A percentile compares a stretch with the other conserved stretches of the same genome.
phyloP scores from a whole-genome alignment of 2,329 filamentous ascomycete species.

The Fulvia fulva region DNA sequence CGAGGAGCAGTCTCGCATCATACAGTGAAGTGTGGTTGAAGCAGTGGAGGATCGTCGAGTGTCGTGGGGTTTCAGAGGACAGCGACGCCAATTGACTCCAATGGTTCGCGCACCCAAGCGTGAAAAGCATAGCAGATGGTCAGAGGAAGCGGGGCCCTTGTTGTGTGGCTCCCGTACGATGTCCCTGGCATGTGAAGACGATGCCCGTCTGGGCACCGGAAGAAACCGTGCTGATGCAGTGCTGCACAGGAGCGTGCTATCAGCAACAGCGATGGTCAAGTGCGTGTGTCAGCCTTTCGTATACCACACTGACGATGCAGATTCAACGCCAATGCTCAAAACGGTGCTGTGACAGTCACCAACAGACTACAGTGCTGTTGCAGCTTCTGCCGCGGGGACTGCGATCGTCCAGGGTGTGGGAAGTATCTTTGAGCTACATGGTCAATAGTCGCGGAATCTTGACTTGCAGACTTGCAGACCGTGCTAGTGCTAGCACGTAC shows the following conservation, averaged over 20 bases:
- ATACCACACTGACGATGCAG: neutral
- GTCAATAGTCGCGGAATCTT: neutral
- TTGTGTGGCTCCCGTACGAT: neutral
- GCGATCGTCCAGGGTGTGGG: neutral
- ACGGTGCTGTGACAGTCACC: no score
- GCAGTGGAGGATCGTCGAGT: constrained; percentile 1
- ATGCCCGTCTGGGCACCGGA: neutral
- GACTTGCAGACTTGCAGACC: no score
- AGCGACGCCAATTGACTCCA: constrained; percentile 1
- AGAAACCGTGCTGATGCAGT: neutral
- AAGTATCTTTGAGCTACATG: neutral
- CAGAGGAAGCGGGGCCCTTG: neutral
- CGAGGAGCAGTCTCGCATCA: constrained; percentile 14
- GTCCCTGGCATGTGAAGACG: neutral
- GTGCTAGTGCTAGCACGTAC: no score
- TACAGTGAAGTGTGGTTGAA: neutral
- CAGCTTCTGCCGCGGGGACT: neutral
- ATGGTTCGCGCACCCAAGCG: neutral
- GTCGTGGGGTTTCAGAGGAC: no score
- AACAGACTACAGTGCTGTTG: no score
- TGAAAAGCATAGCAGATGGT: neutral
- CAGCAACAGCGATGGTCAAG: neutral
- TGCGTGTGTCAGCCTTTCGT: neutral
- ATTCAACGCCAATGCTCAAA: neutral
- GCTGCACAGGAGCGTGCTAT: neutral